Evolutionary conservation across 1,139 yeast species (phyloP).

Genomic region (Yamadazyma diddensiae): DNA sequence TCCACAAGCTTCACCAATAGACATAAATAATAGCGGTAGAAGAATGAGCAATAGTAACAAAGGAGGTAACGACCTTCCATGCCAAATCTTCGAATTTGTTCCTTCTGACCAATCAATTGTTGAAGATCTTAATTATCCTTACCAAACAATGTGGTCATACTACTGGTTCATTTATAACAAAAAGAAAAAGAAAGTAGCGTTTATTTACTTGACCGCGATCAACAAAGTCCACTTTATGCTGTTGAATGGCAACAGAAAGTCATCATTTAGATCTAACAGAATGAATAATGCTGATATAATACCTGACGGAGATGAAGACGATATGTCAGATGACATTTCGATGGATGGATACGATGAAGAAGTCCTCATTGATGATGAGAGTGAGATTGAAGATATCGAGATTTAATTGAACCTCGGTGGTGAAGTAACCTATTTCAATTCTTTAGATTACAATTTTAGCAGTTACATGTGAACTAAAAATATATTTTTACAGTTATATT

Average conservation of each 20-base stretch:
- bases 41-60: constrained; percentile 1
- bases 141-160: constrained; percentile 82
- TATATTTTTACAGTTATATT: too few relatives aligned
- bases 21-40: constrained; percentile 1
- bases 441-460: too few relatives aligned
- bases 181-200: constrained; percentile 87
- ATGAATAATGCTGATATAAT: constrained; percentile 10
- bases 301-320: constrained; percentile 18
- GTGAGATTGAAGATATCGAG: constrained; percentile 40
- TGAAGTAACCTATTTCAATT: too few relatives aligned
- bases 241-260: constrained; percentile 24
- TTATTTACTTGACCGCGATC: constrained; percentile 56
- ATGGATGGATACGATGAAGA: constrained; percentile 27
- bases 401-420: too few relatives aligned
- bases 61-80: constrained; percentile 17
- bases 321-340: constrained; percentile 16
- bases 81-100: constrained; percentile 73
- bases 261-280: constrained; percentile 15
- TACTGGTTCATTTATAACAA: constrained; percentile 93
- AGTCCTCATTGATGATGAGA: constrained; percentile 29
- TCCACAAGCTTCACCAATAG: constrained; percentile 7
- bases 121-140: constrained; percentile 61
- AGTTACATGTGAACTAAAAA: too few relatives aligned
- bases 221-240: constrained; percentile 39
- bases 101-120: constrained; percentile 79